Conservation (phyloP, 768 basidiomycete genomes). For the Mycena albidolilacea region DNA sequence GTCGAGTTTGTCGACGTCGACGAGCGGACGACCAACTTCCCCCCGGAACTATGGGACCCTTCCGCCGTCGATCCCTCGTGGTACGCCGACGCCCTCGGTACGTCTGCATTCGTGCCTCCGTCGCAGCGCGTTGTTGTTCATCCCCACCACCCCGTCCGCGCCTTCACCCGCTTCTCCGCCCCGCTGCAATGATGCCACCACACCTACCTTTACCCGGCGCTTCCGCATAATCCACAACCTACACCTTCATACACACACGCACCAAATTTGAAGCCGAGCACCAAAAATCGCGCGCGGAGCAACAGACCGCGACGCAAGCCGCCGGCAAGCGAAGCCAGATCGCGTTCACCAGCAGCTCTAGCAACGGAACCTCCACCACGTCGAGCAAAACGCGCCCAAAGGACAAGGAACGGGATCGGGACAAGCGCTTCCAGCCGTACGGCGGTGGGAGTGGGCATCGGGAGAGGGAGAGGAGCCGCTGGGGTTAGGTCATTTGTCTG, state of each 20-base stretch:
- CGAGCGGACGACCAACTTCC: conserved; percentile 90
- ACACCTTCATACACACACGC: conserved; percentile 23
- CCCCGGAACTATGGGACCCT: conserved; percentile 81
- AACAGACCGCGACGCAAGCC: conserved; percentile 65
- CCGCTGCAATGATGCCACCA: conserved; percentile 21
- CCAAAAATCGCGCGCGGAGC: conserved; percentile 77
- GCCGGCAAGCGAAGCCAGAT: conserved; percentile 74
- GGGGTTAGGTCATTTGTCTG: conserved; percentile 7
- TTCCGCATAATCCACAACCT: not conserved
- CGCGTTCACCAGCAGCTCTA: conserved; percentile 60
- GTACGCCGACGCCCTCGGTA: conserved; percentile 86
- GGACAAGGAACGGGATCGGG: conserved; percentile 24
- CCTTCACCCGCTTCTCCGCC: conserved; percentile 40
- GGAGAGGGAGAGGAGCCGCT: conserved; percentile 26
- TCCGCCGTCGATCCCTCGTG: conserved; percentile 75
- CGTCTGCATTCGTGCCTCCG: conserved; percentile 48
- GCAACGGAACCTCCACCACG: not conserved
- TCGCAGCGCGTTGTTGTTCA: conserved; percentile 42
- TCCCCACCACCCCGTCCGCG: conserved; percentile 43
- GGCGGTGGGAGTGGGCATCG: conserved; percentile 19
- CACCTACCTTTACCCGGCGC: too few species aligned
- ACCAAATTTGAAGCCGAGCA: conserved; percentile 64
- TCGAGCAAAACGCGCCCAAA: conserved; percentile 15
- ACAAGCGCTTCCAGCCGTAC: conserved; percentile 41
- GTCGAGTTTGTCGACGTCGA: conserved; percentile 96